Evolutionary conservation across 1,284 basidiomycete genomes (phyloP).

Genomic region (Hymenochaete sp.): DNA sequence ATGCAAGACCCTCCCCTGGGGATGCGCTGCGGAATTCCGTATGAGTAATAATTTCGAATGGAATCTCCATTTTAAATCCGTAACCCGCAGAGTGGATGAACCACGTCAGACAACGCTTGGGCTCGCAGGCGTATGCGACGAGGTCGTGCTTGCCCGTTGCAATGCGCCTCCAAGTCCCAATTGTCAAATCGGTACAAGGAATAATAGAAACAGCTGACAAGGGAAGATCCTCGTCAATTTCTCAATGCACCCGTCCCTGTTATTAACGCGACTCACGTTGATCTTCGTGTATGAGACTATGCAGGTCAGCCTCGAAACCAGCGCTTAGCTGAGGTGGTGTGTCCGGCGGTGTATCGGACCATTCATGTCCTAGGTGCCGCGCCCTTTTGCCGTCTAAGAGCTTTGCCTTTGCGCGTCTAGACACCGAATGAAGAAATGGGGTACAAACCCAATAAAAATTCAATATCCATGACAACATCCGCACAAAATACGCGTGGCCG

Average conservation of each 20-base stretch:
- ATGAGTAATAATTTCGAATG: conserved; percentile 52
- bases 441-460: background rate
- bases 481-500: conserved; percentile 12
- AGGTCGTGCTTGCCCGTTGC: conserved; percentile 53
- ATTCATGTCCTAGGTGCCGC: conserved; percentile 25
- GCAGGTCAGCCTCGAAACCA: conserved; percentile 50
- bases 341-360: conserved; percentile 37
- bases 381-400: conserved; percentile 51
- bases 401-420: conserved; percentile 75
- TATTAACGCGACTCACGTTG: conserved; percentile 41
- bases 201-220: conserved; percentile 64
- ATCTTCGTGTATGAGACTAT: conserved; percentile 60
- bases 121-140: conserved; percentile 63
- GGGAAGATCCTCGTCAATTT: no score
- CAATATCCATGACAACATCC: conserved; percentile 7
- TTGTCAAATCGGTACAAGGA: conserved; percentile 61
- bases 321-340: conserved; percentile 44
- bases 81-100: conserved; percentile 63
- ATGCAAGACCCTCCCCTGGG: conserved; percentile 49
- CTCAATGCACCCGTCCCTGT: background rate
- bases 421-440: conserved; percentile 8
- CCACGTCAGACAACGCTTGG: conserved; percentile 60
- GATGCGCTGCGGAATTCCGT: conserved; percentile 48
- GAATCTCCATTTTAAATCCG: conserved; percentile 78
- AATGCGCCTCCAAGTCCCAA: conserved; percentile 71